A percentile compares a stretch with the other conserved stretches of the same genome.
Conservation (phyloP, 2,329 filamentous ascomycete species). For the Berkeleyomyces basicola region DNA sequence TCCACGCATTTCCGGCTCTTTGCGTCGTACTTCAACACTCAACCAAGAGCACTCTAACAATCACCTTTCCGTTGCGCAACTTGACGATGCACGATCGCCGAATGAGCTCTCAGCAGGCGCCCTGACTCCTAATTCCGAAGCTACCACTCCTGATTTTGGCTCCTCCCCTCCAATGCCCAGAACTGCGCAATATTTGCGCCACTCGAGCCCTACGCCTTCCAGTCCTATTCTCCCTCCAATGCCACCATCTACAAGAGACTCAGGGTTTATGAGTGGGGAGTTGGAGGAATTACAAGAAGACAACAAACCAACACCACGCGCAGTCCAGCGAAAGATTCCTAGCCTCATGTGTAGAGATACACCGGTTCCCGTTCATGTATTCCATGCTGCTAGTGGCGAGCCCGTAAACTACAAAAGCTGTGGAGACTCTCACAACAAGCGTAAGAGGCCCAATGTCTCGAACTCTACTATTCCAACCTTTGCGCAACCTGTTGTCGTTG, state of each 20-base stretch:
- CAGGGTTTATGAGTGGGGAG: constrained; percentile 72
- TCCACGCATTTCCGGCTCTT: constrained; percentile 20
- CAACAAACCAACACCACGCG: constrained; percentile 5
- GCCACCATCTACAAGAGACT: constrained; percentile 50
- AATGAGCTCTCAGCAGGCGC: constrained; percentile 31
- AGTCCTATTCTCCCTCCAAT: constrained; percentile 61
- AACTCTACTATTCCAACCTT: constrained; percentile 21
- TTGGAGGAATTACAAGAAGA: constrained; percentile 47
- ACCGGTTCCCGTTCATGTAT: constrained; percentile 11
- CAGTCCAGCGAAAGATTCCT: not conserved
- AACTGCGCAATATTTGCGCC: constrained; percentile 33
- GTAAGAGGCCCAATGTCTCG: not conserved
- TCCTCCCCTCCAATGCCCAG: constrained; percentile 77
- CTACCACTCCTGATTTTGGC: constrained; percentile 67
- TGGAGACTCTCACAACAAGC: constrained; percentile 1
- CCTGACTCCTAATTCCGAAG: constrained; percentile 37
- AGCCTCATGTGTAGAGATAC: constrained; percentile 10
- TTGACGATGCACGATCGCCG: constrained; percentile 37
- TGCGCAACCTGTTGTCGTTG: constrained; percentile 22
- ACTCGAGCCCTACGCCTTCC: constrained; percentile 51
- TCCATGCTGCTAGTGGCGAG: constrained; percentile 6
- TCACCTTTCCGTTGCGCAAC: constrained; percentile 25
- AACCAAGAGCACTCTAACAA: constrained; percentile 29
- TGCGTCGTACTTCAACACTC: constrained; percentile 45
- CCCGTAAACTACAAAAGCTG: constrained; percentile 6